Evolutionary conservation across 257 asterid genomes (phyloP).

Genomic region (Rauvolfia tetraphylla): DNA sequence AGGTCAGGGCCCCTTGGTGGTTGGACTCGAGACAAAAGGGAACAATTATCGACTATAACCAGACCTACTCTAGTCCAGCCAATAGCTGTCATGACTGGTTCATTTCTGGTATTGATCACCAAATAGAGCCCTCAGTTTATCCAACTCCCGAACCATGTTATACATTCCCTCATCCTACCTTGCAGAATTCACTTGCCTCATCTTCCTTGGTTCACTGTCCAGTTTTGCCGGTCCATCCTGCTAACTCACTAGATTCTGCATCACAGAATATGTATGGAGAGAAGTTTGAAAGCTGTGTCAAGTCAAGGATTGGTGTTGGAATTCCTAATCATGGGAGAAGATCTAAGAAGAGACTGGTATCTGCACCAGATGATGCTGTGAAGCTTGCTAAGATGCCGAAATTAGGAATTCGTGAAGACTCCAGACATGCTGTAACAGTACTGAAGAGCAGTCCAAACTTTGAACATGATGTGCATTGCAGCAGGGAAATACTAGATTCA

Average conservation of each 20-base stretch:
- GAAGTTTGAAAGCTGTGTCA: constrained; percentile 26
- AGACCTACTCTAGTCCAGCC: constrained; percentile 25
- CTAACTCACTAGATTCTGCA: constrained; percentile 22
- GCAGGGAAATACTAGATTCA: constrained; percentile 20
- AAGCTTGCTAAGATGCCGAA: constrained; percentile 35
- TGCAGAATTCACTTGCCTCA: constrained; percentile 28
- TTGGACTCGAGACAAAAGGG: constrained; percentile 33
- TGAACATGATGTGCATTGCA: constrained; percentile 19
- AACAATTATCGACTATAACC: constrained; percentile 18
- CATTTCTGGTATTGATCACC: constrained; percentile 25
- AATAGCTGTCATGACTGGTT: constrained; percentile 23
- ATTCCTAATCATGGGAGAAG: constrained; percentile 27
- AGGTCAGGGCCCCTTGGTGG: constrained; percentile 26
- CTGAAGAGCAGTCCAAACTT: constrained; percentile 15
- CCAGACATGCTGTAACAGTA: constrained; percentile 18
- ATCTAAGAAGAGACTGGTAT: constrained; percentile 33
- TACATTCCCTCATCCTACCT: constrained; percentile 16
- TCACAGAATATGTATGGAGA: constrained; percentile 24
- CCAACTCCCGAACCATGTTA: constrained; percentile 24
- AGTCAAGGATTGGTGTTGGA: constrained; percentile 19
- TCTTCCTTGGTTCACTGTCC: constrained; percentile 22
- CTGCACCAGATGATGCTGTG: constrained; percentile 26
- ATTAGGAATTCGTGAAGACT: constrained; percentile 31
- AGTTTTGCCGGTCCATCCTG: constrained; percentile 29
- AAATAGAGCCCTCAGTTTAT: constrained; percentile 26